Conservation (phyloP, 192 early-diverging fungal genomes). For the Backusella liffmaniae region DNA sequence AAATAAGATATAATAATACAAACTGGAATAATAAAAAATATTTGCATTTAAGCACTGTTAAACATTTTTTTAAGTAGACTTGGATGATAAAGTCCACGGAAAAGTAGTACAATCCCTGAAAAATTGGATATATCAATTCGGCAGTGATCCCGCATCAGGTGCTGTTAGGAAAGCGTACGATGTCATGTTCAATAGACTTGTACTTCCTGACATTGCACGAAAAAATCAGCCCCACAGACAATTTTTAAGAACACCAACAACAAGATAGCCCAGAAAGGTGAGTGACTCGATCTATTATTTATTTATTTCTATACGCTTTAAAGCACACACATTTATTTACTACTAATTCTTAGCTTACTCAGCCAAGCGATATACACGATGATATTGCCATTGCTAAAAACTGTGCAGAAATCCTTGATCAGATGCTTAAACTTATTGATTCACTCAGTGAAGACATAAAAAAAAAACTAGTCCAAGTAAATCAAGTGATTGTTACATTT, state of each 20-base stretch:
- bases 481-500: not conserved
- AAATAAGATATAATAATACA: not conserved
- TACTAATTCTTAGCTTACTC: not conserved
- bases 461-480: slow-evolving; percentile 53
- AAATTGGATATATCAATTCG: slow-evolving; percentile 27
- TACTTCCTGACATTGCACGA: not conserved
- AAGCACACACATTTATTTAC: not conserved
- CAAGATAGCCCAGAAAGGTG: not conserved
- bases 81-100: slow-evolving; percentile 25
- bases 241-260: not conserved
- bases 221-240: not conserved
- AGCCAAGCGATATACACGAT: slow-evolving; percentile 35
- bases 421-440: slow-evolving; percentile 54
- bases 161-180: slow-evolving; percentile 27
- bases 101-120: slow-evolving; percentile 25
- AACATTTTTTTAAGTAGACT: slow-evolving; percentile 7
- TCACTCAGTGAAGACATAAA: slow-evolving; percentile 51
- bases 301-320: not conserved
- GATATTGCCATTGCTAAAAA: slow-evolving; percentile 54
- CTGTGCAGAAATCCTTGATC: slow-evolving; percentile 47
- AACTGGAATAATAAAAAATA: not conserved
- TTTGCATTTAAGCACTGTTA: not conserved
- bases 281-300: not conserved
- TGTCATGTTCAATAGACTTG: slow-evolving; percentile 5
- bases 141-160: slow-evolving; percentile 20